Conservation (phyloP, 345 rosid species). For the Dipteronia dyeriana region DNA sequence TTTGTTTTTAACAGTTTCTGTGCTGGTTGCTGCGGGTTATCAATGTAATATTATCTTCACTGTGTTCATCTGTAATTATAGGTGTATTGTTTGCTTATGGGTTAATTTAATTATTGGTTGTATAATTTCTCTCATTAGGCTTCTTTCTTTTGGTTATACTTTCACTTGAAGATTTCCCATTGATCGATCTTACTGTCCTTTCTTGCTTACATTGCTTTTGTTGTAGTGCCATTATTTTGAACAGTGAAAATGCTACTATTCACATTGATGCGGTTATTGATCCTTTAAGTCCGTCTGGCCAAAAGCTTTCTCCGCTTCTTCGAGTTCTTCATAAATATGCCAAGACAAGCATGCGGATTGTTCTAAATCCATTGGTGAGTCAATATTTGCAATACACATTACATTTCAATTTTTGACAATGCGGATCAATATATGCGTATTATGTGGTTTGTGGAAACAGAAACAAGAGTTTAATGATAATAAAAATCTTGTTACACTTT, state of each 20-base stretch:
- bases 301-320: conserved; percentile 88
- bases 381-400: neutral
- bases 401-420: neutral
- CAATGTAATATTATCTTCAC: neutral
- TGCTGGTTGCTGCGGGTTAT: neutral
- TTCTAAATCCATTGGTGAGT: conserved; percentile 95
- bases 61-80: conserved; percentile 9
- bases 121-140: neutral
- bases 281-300: conserved; percentile 92
- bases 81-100: neutral
- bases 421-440: neutral
- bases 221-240: conserved; percentile 80
- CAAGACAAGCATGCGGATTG: conserved; percentile 92
- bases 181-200: neutral
- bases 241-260: conserved; percentile 71
- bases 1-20: neutral
- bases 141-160: neutral
- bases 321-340: conserved; percentile 64
- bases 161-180: neutral
- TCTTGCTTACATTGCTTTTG: conserved; percentile 9
- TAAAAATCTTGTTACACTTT: neutral
- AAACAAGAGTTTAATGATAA: neutral
- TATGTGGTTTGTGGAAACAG: neutral
- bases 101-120: neutral
- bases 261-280: conserved; percentile 96